These are phyloP conservation scores for Blastocystis sp. DNA, from an alignment of 352 stramenopile species.

Conservation along the genomic window DNA sequence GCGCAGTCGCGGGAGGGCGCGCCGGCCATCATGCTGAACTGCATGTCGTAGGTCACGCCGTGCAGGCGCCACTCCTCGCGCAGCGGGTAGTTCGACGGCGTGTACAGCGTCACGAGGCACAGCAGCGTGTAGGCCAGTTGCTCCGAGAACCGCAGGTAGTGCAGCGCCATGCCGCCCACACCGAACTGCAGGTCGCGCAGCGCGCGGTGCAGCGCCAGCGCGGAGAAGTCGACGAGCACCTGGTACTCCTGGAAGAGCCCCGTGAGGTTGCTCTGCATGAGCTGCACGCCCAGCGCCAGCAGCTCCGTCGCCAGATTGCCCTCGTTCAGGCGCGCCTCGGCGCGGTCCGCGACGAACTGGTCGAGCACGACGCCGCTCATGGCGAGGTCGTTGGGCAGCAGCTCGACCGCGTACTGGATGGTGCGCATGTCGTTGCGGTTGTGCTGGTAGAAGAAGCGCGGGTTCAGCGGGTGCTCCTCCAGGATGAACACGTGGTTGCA, in stretches of 20 bases:
- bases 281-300: not conserved
- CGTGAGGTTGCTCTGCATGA: not conserved
- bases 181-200: constrained; percentile 24
- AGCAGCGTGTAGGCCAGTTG: constrained; percentile 44
- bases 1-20: not conserved
- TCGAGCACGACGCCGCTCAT: constrained; percentile 38
- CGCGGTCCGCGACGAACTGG: constrained; percentile 26
- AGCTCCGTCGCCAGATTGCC: constrained; percentile 36
- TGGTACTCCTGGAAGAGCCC: constrained; percentile 58
- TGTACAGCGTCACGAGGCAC: constrained; percentile 13
- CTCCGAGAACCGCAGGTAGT: constrained; percentile 3
- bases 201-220: not conserved
- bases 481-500: constrained; percentile 65
- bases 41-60: not conserved
- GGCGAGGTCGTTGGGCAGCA: not conserved
- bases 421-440: constrained; percentile 63
- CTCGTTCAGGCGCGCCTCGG: not conserved
- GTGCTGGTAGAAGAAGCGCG: constrained; percentile 2
- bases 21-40: not conserved
- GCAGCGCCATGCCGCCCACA: not conserved
- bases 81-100: constrained; percentile 36
- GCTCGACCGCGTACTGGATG: not conserved
- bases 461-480: constrained; percentile 8
- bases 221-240: not conserved
- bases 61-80: not conserved